phyloP scores from a whole-genome alignment of 306 rosid genomes.

The Vigna mungo region DNA sequence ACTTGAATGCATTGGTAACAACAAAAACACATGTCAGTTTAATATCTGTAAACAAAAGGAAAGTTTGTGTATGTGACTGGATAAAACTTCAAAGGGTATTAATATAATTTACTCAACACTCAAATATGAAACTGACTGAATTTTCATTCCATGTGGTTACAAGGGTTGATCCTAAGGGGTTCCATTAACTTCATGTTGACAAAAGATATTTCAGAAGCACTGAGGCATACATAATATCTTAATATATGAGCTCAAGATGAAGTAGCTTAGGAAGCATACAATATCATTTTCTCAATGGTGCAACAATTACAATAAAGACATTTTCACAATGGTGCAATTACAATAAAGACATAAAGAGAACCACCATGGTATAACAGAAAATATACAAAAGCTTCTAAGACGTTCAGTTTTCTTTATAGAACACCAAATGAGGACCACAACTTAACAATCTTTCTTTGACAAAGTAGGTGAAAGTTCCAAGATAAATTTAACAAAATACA shows the following conservation, averaged over 20 bases:
- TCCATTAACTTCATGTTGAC: too few relatives aligned
- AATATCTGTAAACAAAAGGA: too few relatives aligned
- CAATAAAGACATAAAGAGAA: not conserved
- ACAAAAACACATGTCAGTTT: too few relatives aligned
- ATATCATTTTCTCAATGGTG: not conserved
- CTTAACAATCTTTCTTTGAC: not conserved
- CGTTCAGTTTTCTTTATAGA: too few relatives aligned
- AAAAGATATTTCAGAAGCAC: not conserved
- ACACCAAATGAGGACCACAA: not conserved
- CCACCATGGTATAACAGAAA: not conserved
- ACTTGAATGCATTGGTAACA: too few relatives aligned
- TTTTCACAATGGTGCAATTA: not conserved
- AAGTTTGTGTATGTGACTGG: too few relatives aligned
- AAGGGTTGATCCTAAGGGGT: not conserved
- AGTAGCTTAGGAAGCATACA: not conserved
- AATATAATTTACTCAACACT: too few relatives aligned
- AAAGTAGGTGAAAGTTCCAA: not conserved
- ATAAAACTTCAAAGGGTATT: too few relatives aligned
- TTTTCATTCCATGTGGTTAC: not conserved
- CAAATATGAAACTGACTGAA: not conserved
- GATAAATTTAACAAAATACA: constrained; percentile 17
- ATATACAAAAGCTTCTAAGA: too few relatives aligned
- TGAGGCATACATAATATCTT: not conserved
- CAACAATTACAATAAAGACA: not conserved
- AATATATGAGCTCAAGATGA: not conserved